Evolutionary conservation across 1,284 basidiomycete genomes (phyloP).

Genomic region (Austroboletus novae-zelandiae): DNA sequence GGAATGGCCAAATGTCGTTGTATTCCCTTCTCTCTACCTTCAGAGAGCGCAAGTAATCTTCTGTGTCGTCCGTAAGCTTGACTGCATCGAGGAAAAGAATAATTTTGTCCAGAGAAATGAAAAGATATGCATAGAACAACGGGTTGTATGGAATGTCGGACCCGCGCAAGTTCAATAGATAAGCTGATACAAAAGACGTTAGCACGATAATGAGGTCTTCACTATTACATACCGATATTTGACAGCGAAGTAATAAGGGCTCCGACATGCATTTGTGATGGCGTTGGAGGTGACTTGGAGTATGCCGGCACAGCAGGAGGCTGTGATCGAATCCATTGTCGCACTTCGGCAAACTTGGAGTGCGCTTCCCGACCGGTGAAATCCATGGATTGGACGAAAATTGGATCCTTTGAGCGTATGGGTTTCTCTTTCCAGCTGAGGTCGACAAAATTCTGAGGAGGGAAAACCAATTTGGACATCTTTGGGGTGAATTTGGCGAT

Average conservation of each 20-base stretch:
- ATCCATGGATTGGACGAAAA: slow-evolving; percentile 74
- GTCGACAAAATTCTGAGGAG: slow-evolving; percentile 85
- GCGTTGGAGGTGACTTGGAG: slow-evolving; percentile 57
- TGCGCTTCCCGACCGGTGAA: slow-evolving; percentile 68
- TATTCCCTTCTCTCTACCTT: slow-evolving; percentile 65
- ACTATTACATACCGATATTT: slow-evolving; percentile 52
- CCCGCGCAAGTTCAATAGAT: slow-evolving; percentile 54
- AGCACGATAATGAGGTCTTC: not conserved
- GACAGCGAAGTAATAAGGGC: slow-evolving; percentile 63
- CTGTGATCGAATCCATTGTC: slow-evolving; percentile 62
- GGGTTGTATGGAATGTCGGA: slow-evolving; percentile 87
- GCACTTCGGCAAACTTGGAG: slow-evolving; percentile 56
- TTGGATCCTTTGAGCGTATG: slow-evolving; percentile 59
- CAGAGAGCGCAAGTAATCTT: slow-evolving; percentile 57
- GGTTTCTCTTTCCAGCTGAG: slow-evolving; percentile 79
- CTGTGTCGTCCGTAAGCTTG: slow-evolving; percentile 57
- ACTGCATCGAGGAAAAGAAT: slow-evolving; percentile 68
- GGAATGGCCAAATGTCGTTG: slow-evolving; percentile 79
- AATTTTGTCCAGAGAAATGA: slow-evolving; percentile 58
- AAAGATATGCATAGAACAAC: slow-evolving; percentile 83
- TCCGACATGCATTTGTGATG: slow-evolving; percentile 61
- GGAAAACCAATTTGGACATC: slow-evolving; percentile 63
- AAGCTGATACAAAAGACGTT: slow-evolving; percentile 19
- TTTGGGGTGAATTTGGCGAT: slow-evolving; percentile 52
- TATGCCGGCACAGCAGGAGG: slow-evolving; percentile 61